A percentile compares a stretch with the other conserved stretches of the same genome.
Conservation (phyloP, 208 protist species). For the Leishmania tarentolae region DNA sequence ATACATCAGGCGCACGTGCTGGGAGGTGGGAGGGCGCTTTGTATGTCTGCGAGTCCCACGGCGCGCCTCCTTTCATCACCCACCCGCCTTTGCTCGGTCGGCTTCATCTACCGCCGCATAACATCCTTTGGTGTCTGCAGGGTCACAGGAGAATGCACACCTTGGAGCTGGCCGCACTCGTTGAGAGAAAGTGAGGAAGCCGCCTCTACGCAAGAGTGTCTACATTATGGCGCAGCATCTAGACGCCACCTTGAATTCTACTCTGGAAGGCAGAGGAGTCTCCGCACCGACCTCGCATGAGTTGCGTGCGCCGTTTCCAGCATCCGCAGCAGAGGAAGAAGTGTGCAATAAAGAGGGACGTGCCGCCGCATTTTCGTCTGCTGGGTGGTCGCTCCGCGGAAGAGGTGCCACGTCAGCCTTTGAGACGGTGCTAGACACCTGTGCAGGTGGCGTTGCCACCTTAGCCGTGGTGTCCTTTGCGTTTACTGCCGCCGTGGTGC, state of each 20-base stretch:
- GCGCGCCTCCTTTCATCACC: not conserved
- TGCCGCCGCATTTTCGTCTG: not conserved
- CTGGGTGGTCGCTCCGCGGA: not conserved
- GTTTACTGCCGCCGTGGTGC: not conserved
- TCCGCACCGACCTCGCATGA: not conserved
- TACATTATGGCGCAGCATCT: slow-evolving; percentile 22
- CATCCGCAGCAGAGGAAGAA: not conserved
- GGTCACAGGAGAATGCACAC: not conserved
- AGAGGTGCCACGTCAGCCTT: not conserved
- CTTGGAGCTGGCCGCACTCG: not conserved
- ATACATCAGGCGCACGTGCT: too few species aligned
- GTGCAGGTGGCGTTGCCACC: not conserved
- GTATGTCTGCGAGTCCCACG: not conserved
- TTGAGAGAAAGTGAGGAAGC: not conserved
- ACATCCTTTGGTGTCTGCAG: not conserved
- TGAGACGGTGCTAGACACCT: not conserved
- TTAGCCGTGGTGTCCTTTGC: not conserved
- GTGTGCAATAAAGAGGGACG: not conserved
- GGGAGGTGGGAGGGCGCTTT: not conserved
- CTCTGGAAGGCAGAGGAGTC: not conserved
- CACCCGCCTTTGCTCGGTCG: not conserved
- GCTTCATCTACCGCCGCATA: not conserved
- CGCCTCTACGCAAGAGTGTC: not conserved
- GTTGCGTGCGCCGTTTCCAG: not conserved
- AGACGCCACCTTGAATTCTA: not conserved